Conservation (phyloP, 805 yeast genomes). For the Wickerhamomyces hampshirensis region DNA sequence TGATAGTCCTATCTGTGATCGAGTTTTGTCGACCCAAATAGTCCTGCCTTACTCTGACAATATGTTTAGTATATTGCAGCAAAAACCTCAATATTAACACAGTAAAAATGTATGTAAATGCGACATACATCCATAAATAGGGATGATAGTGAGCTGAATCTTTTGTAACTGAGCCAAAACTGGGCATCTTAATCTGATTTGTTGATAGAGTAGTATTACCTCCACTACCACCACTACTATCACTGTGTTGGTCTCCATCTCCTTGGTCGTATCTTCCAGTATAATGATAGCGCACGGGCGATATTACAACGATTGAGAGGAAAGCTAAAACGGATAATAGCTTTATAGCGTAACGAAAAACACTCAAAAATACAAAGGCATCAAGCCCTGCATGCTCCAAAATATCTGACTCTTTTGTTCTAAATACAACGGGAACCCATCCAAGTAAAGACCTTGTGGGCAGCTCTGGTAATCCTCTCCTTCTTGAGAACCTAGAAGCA, state of each 20-base stretch:
- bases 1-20: constrained; percentile 85
- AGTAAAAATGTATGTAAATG: constrained; percentile 85
- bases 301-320: constrained; percentile 68
- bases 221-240: background rate
- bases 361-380: constrained; percentile 87
- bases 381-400: constrained; percentile 90
- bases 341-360: constrained; percentile 83
- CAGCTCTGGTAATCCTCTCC: constrained; percentile 53
- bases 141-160: constrained; percentile 41
- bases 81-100: constrained; percentile 54
- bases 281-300: constrained; percentile 79
- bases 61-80: constrained; percentile 63
- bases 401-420: constrained; percentile 67
- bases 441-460: constrained; percentile 61
- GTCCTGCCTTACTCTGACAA: constrained; percentile 72
- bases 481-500: constrained; percentile 59
- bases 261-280: constrained; percentile 76
- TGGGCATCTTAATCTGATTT: constrained; percentile 1
- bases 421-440: constrained; percentile 70
- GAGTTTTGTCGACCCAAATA: constrained; percentile 84
- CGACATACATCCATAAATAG: constrained; percentile 81
- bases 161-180: constrained; percentile 9
- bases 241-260: no score
- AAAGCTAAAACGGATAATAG: constrained; percentile 58
- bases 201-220: constrained; percentile 1